Evolutionary conservation across 1,284 basidiomycete species (phyloP), one percentile per base, ranked within the genome.

Genomic region (Sphagnurus paluster): DNA sequence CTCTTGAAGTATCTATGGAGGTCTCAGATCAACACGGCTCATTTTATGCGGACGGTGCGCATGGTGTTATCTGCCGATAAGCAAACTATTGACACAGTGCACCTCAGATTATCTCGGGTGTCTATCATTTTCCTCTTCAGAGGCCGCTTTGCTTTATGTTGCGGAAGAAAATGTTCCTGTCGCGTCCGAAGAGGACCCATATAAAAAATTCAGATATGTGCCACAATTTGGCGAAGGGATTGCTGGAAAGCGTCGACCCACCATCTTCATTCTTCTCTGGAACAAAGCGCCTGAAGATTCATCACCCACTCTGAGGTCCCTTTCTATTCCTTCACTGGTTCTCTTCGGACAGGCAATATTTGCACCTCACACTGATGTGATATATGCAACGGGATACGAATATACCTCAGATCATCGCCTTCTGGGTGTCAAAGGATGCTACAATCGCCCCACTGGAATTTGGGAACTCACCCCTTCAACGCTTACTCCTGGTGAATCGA

Each of bases 371-470:
- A 57, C 62, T 0, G 68, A 75, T 11, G 55, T 70, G 21, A 60
- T 89, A 5, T 77, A 77, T 43, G 78, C 78, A 0, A 83, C 80
- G 1, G 85, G 82, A 0, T 85, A 82, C 56, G 77, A 82, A 39
- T 69, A 74, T 42, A 75, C 75, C 0, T 54, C 59, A 2, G 84
- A 87, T 40, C 78, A 76, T 5, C 73, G 77, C 39, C 56, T 80
- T 19, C 67, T 88, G 5, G 87, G 87, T 0, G 60, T 84, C 46
- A 78, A 76, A 45, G 71, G 69, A 14, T 90, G 87, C 61, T 73
- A 69, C 51, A 90, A 89, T 56, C 72, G 85, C 1, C 78, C 80
- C 0, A 64, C 74, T 1, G 70, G 72, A 0, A 76, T 90, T 20
- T 86, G 80, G 77, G 66, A 74, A 38, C 53, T 87, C 17, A 50